phyloP scores from a whole-genome alignment of 2,329 filamentous ascomycete species.

The Diaporthe sp. region DNA sequence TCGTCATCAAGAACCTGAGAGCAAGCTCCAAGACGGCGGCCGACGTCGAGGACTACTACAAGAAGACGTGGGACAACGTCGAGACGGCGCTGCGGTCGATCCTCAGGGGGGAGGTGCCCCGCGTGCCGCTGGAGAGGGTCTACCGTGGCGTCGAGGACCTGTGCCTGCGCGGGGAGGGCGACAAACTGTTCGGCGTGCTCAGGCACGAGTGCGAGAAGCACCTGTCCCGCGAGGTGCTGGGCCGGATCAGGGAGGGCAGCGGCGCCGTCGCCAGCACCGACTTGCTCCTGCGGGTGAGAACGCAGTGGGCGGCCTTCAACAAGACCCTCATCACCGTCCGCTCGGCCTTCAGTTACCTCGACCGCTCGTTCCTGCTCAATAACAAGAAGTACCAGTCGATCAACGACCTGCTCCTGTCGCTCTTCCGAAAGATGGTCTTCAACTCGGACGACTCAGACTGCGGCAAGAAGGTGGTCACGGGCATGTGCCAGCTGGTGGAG shows the following conservation, averaged over 20 bases:
- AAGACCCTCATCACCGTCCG: constrained; percentile 77
- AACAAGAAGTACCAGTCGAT: constrained; percentile 78
- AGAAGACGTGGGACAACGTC: constrained; percentile 80
- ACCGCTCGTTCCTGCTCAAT: constrained; percentile 87
- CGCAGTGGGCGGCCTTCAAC: constrained; percentile 83
- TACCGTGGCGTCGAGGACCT: constrained; percentile 94
- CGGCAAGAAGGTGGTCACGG: constrained; percentile 58
- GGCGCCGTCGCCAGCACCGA: constrained; percentile 70
- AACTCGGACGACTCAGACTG: constrained; percentile 46
- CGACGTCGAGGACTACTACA: constrained; percentile 83
- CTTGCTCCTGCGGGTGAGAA: constrained; percentile 68
- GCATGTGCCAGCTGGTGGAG: constrained; percentile 82
- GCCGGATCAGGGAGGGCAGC: constrained; percentile 61
- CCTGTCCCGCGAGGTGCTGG: constrained; percentile 72
- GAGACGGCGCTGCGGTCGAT: constrained; percentile 80
- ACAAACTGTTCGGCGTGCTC: constrained; percentile 76
- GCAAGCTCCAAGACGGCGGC: constrained; percentile 67
- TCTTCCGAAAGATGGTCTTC: constrained; percentile 77
- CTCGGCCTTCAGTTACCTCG: constrained; percentile 93
- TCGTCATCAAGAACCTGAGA: constrained; percentile 94
- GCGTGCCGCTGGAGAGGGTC: constrained; percentile 86
- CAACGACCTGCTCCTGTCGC: constrained; percentile 82
- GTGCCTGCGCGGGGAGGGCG: constrained; percentile 82
- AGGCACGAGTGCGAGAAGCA: constrained; percentile 76
- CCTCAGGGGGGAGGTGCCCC: constrained; percentile 74